phyloP scores from a whole-genome alignment of 257 asterid genomes.

The Nicotiana tomentosiformis region DNA sequence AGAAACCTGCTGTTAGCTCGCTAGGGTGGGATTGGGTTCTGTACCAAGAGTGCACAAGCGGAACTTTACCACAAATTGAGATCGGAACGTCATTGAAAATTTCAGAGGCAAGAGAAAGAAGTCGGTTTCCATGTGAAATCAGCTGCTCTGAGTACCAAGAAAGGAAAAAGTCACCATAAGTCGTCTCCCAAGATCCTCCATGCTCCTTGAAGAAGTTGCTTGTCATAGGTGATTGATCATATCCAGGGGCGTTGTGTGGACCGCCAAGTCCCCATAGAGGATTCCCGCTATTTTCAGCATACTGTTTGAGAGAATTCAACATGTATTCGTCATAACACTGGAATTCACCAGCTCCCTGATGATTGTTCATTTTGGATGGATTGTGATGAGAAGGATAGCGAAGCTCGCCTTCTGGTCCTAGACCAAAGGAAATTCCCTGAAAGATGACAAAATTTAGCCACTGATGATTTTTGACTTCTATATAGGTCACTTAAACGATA shows the following conservation, averaged over 20 bases:
- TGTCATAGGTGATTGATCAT: constrained; percentile 36
- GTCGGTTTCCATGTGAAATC: constrained; percentile 53
- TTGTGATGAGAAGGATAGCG: constrained; percentile 67
- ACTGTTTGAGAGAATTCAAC: constrained; percentile 55
- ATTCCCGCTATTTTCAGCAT: constrained; percentile 45
- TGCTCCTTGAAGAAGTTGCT: constrained; percentile 58
- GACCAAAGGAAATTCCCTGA: constrained; percentile 75
- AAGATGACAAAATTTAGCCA: background rate
- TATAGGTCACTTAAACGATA: background rate
- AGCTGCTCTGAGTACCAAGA: constrained; percentile 72
- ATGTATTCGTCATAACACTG: constrained; percentile 71
- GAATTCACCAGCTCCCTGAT: constrained; percentile 69
- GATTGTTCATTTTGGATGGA: constrained; percentile 15
- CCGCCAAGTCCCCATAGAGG: constrained; percentile 88
- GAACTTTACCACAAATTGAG: constrained; percentile 54
- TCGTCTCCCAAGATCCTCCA: constrained; percentile 74
- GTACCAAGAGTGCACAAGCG: constrained; percentile 46
- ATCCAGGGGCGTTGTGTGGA: constrained; percentile 65
- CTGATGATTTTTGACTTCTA: background rate
- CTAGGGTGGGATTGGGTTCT: constrained; percentile 71
- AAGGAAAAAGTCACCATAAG: constrained; percentile 79
- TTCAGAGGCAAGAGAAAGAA: constrained; percentile 57
- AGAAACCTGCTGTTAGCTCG: constrained; percentile 63
- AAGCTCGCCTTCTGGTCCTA: constrained; percentile 90
- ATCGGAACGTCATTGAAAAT: constrained; percentile 42